Base-by-base conservation (phyloP, 768 basidiomycete species). In the Phylloporus arenicola region DNA sequence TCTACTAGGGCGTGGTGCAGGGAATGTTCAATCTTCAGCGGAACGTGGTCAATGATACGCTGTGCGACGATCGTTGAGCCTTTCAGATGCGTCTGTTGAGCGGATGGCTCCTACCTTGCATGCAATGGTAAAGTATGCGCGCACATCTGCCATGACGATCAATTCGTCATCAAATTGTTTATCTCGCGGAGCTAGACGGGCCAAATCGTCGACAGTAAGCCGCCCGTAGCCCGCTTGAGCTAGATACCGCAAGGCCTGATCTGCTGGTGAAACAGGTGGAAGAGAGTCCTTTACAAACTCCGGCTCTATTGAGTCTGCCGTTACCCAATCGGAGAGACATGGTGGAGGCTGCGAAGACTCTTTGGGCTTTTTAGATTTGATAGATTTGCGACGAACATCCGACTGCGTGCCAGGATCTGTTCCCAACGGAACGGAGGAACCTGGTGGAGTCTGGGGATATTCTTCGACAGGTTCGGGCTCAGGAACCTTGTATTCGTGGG, bases 41-140 rank as follows among this genome's bases (percentile, higher is more conserved):
- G 81, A 19, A 83, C 45, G 34, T 74, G 65, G 51, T 84, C 83
- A 31, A 81, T 72, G 55, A 80, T 68, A 10, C 80, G 75, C 83
- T 84, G 29, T 24, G 47, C 1, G 17, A 29, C 6, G 24, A 25
- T 40, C 17, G 16, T 34, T 31, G 9, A 49, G 40, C 9, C 13
- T 48, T 35, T 37, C 25, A 25, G 27, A n/a, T 9, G 6, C 0
- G 14, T 51, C 16, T 16, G 6, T 17, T 29, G n/a, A 3, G 6
- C 19, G 4, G 19, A 14, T 40, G 48, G n/a, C 12, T 1, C 64
- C 17, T 50, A 79, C 81, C 70, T 78, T 77, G 65, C 71, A 75
- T 7, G 80, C 73, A 0, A 82, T 71, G 34, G 78, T 72, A 58
- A 77, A 82, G 52, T 80, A 84, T 5, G 78, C 81, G 0, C 74